Evolutionary conservation across 148 eudicot species (phyloP).

Genomic region (Nepenthes gracilis): DNA sequence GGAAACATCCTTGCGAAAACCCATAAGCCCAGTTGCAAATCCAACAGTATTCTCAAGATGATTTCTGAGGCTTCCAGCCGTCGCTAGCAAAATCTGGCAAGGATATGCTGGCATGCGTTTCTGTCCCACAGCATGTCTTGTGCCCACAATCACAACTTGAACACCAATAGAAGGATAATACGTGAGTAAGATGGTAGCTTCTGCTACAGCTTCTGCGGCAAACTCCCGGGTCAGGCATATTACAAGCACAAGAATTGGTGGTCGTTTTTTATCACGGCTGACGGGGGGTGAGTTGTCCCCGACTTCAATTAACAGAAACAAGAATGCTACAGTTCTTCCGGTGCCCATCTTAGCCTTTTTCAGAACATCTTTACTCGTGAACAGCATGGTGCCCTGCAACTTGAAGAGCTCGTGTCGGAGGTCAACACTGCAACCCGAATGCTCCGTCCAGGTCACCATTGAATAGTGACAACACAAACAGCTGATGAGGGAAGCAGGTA

Average conservation of each 20-base stretch:
- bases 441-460: no score
- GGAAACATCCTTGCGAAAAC: constrained; percentile 73
- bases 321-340: no score
- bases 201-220: constrained; percentile 85
- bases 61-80: constrained; percentile 90
- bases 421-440: no score
- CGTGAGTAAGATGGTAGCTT: constrained; percentile 67
- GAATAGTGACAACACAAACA: no score
- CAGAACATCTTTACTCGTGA: no score
- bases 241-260: constrained; percentile 80
- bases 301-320: constrained; percentile 30
- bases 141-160: no score
- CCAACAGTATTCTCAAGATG: constrained; percentile 90
- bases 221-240: constrained; percentile 95
- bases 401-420: no score
- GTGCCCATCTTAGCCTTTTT: no score
- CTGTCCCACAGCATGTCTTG: constrained; percentile 4
- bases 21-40: constrained; percentile 94
- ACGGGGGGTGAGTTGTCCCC: constrained; percentile 47
- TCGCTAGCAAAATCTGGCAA: constrained; percentile 94
- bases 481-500: no score
- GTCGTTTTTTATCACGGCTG: constrained; percentile 46
- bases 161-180: constrained; percentile 43
- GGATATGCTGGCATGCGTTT: constrained; percentile 71
- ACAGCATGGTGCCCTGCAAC: no score